Base-by-base conservation (phyloP, 2,329 filamentous ascomycete genomes). In the Calonectria honghensis region DNA sequence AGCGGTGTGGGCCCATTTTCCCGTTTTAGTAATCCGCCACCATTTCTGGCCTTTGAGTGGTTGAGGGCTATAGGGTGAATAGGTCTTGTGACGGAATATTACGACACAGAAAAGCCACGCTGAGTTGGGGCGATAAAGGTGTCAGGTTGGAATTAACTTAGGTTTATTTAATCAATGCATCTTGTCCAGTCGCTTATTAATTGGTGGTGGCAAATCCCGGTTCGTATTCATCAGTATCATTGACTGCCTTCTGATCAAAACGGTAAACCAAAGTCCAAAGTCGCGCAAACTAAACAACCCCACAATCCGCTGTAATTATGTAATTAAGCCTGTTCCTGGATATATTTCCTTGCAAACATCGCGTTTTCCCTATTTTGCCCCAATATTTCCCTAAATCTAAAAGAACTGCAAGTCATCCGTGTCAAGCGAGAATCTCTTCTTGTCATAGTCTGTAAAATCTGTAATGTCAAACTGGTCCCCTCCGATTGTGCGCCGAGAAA, bases 1-100 rank as follows among this genome's bases (percentile, higher is more conserved):
- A 6, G 37, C 35, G 35, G 57, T 63, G 57, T 63, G 57, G 57
- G 57, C 7, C 57, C 57, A 41, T n/a, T 63, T 39, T 39, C 35
- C 35, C 24, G 24, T 41, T 63, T 41, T 63, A 41, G 57, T 41
- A 63, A 63, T 63, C 57, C 24, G 27, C 57, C 7, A 1, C 29
- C 18, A 54, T 45, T 45, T 9, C 18, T n/a, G n/a, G 9, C 3
- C 9, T 10, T 20, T 24, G 10, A 48, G 45, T 48, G 45, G 45
- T n/a, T 24, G 45, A 48, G 20, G 14, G 45, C 20, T 24, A 5
- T 48, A 24, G 45, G 45, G 45, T 48, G n/a, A 48, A 5, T 10
- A n/a, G 20, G n/a, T 48, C 45, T 24, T 48, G 45, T 48, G 45
- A 48, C n/a, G n/a, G 2, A 48, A 48, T 24, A 48, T 24, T 48